Evolutionary conservation across 495 filamentous ascomycete genomes (phyloP), one percentile per base, ranked within the genome.

Genomic region (Annulohypoxylon stygium): DNA sequence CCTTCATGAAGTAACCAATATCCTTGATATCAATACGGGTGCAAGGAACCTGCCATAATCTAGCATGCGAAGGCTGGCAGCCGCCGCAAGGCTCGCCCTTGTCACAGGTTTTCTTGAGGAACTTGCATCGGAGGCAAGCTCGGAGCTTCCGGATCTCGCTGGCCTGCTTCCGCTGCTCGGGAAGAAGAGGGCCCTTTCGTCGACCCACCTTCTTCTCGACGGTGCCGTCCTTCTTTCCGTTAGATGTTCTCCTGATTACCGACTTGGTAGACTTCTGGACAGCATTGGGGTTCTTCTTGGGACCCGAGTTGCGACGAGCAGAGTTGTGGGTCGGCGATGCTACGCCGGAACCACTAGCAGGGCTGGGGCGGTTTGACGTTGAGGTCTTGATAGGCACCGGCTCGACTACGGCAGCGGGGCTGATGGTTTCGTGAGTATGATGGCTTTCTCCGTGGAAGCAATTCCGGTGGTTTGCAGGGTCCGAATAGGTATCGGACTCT

Each of bases 1-100:
- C 94, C 86, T 97, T 97, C 93, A 97, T 95, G 86, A 97, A 97
- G 77, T 94, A 97, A 34, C 88, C 93, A 76, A 97, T 96, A 73
- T 97, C 94, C 86, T 97, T 97, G 84, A 97, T 97, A 78, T 97
- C 94, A 70, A 97, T 97, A 26, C 94, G 91, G 12, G 94, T 97
- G 83, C 94, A 97, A 39, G 94, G 94, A 23, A 97, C 94, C 80
- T 97, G 93, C 94, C 94, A 97, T 47, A 97, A 85, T 63, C 94
- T 90, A 53, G 94, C 93, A 78, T 97, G 94, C 4, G 94, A 94
- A 14, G 94, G 94, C 81, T 96, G 92, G 84, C 94, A 97, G 18
- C 94, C 94, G 75, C 89, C 91, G 81, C 94, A 97, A 43, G 94
- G 94, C 81, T 97, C 94, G 62, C 94, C 94, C 82, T 93, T 97